Evolutionary conservation across 257 asterid genomes (phyloP).

Genomic region (Vinca minor): DNA sequence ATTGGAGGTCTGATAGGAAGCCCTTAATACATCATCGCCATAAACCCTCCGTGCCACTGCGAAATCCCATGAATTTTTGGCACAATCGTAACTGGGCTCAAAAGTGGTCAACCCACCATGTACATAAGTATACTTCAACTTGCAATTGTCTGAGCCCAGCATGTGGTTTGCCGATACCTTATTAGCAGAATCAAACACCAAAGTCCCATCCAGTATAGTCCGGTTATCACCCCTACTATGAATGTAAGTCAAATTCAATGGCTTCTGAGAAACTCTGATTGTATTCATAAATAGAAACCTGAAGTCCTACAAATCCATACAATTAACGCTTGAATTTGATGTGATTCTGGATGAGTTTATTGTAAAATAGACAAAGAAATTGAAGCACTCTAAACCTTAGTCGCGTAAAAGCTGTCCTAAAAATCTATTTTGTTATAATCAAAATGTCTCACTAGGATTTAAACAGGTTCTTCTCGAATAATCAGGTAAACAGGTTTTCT

Average conservation of each 20-base stretch:
- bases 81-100: conserved; percentile 76
- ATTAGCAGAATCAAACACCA: conserved; percentile 69
- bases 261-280: conserved; percentile 56
- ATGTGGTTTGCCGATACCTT: conserved; percentile 83
- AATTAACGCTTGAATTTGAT: neutral
- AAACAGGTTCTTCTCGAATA: too few relatives aligned
- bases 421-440: too few relatives aligned
- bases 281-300: conserved; percentile 85
- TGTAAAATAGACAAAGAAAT: too few relatives aligned
- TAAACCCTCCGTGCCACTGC: conserved; percentile 52
- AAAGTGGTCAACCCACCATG: conserved; percentile 69
- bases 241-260: conserved; percentile 71
- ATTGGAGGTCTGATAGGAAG: conserved; percentile 70
- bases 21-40: conserved; percentile 63
- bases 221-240: conserved; percentile 56
- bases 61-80: conserved; percentile 82
- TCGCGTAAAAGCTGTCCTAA: too few relatives aligned
- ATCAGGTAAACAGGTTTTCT: too few relatives aligned
- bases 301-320: conserved; percentile 49
- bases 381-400: too few relatives aligned
- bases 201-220: conserved; percentile 67
- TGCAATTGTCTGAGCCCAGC: conserved; percentile 61
- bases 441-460: too few relatives aligned
- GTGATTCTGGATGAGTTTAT: neutral
- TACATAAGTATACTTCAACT: conserved; percentile 64